Evolutionary conservation across 1,139 yeast genomes (phyloP), one percentile per base, ranked within the genome.

Genomic region (Geotrichum bryndzae): DNA sequence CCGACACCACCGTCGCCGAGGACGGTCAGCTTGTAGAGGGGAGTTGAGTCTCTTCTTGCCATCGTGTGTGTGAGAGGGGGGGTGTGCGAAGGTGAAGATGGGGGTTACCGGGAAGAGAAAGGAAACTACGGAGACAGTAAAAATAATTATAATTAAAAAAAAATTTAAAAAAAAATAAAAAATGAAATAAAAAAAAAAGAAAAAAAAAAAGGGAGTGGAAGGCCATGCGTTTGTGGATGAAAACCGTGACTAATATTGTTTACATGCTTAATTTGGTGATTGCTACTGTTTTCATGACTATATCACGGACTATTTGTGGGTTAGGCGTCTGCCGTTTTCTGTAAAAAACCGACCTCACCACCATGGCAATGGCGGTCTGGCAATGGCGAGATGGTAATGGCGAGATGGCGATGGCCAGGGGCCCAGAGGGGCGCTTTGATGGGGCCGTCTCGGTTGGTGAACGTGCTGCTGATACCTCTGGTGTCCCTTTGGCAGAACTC

Each of bases 1-100:
- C 99, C 99, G 64, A 94, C 98, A 76, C 97, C 97, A 76, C 98
- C 98, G 58, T 97, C 98, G 62, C 98, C 98, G 59, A 94, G 96
- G 62, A 94, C 97, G 25, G 92, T 97, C 66, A 94, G 79, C 73
- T 92, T 90, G 75, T 87, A 90, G 18, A 62, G 48, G 11, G 64
- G 64, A 8, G 60, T 57, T 13, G 64, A 59, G 51, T 62, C 64
- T 60, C 64, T 59, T 33, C 61, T 51, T 13, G 62, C 56, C 64
- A 62, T 62, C 11, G 41, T 51, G 15, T 11, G 27, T 5, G 13
- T n/a, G 8, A 23, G 51, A 27, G 31, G 31, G 31, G 31, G 6
- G 6, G 6, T 4, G 11, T 3, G 11, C 15, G 27, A 23, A 18
- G 31, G 22, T 25, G 38, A 33, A 8, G 38, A 33, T 8, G 38